Conservation (phyloP, 2,329 filamentous ascomycete species). For the Clonostachys solani region DNA sequence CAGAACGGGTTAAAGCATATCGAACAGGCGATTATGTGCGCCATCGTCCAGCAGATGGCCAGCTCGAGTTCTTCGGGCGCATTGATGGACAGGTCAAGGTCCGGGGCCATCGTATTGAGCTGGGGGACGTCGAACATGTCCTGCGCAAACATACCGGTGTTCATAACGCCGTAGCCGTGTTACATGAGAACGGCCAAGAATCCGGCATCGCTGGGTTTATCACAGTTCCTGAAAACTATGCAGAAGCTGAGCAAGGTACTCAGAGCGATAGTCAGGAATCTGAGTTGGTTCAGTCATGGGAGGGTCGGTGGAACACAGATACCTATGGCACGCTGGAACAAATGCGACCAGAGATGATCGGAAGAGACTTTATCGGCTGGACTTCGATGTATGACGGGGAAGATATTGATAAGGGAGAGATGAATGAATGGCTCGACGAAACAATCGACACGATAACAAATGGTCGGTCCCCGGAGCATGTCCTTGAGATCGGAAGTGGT, state of each 20-base stretch:
- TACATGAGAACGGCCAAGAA: background rate
- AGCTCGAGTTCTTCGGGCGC: conserved; percentile 18
- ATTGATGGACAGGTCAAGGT: conserved; percentile 20
- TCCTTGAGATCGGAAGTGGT: conserved; percentile 10
- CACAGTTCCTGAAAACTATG: background rate
- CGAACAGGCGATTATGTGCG: conserved; percentile 18
- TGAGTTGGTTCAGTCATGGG: conserved; percentile 3
- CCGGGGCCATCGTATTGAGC: conserved; percentile 20
- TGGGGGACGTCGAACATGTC: conserved; percentile 16
- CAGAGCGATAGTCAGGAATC: background rate
- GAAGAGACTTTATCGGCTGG: conserved; percentile 9
- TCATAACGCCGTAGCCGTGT: conserved; percentile 9
- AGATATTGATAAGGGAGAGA: conserved; percentile 5
- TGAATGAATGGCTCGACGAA: conserved; percentile 13
- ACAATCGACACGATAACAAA: conserved; percentile 4
- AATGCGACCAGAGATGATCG: background rate
- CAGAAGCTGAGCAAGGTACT: background rate
- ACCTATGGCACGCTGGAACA: conserved; percentile 1
- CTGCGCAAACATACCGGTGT: conserved; percentile 7
- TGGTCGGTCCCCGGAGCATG: background rate
- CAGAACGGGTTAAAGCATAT: conserved; percentile 9
- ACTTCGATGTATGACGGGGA: conserved; percentile 10
- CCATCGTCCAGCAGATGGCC: conserved; percentile 10
- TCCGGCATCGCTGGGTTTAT: conserved; percentile 9
- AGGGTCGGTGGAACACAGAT: conserved; percentile 1